Percentiles rank a stretch among this genome's conserved stretches.
Conservation (phyloP, 2,329 filamentous ascomycete genomes). For the Ilyonectria sp. region DNA sequence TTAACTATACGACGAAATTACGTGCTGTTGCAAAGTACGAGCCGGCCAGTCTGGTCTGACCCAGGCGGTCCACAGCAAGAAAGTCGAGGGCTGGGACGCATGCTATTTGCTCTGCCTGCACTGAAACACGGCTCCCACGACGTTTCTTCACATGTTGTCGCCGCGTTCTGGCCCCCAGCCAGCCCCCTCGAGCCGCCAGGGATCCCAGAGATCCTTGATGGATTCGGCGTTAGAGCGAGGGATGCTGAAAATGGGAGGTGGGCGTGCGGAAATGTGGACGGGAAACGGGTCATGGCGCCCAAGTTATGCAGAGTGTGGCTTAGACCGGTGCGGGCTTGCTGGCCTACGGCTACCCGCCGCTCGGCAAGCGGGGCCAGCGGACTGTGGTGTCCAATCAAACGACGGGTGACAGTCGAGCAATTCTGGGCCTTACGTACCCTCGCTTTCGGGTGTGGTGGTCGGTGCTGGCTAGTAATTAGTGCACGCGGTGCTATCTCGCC, state of each 20-base stretch:
- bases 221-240: neutral
- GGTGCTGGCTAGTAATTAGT: constrained; percentile 5
- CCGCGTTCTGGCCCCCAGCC: neutral
- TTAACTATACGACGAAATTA: neutral
- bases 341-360: constrained; percentile 34
- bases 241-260: constrained; percentile 5
- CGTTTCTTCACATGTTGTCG: neutral
- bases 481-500: constrained; percentile 12
- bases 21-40: neutral
- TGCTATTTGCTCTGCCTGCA: neutral
- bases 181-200: neutral
- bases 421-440: constrained; percentile 16
- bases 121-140: neutral
- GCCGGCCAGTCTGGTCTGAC: neutral
- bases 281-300: constrained; percentile 12
- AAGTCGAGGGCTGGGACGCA: neutral
- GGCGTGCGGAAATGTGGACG: constrained; percentile 8
- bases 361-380: constrained; percentile 37
- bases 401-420: neutral
- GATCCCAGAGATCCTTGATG: neutral
- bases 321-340: constrained; percentile 36
- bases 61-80: neutral
- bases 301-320: constrained; percentile 41
- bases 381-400: constrained; percentile 29
- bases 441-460: constrained; percentile 15